A percentile compares a stretch with the other conserved stretches of the same genome.
Evolutionary conservation across 768 basidiomycete genomes (phyloP).

Genomic region (Rhodotorula taiwanensis): DNA sequence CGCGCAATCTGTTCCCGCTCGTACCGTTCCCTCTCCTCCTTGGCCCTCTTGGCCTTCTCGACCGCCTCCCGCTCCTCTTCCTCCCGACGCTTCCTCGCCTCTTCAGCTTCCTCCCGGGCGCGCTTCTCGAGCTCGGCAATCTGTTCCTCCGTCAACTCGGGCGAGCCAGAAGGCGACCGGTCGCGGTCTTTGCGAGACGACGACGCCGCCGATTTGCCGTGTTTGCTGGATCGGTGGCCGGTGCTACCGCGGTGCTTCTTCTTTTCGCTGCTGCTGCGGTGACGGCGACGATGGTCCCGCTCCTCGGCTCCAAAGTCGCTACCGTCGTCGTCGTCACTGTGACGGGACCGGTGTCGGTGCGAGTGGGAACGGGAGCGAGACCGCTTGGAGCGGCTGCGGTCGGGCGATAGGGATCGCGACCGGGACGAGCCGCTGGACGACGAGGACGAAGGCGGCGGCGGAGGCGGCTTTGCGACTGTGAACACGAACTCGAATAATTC

Average conservation of each 20-base stretch:
- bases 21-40: constrained; percentile 43
- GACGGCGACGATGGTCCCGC: not conserved
- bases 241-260: constrained; percentile 7
- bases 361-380: constrained; percentile 11
- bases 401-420: constrained; percentile 19
- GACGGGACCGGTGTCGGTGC: not conserved
- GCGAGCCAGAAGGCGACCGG: constrained; percentile 8
- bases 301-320: not conserved
- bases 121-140: constrained; percentile 43
- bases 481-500: no score
- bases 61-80: constrained; percentile 61
- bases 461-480: constrained; percentile 16
- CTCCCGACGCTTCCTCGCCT: constrained; percentile 43
- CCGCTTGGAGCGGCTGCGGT: constrained; percentile 16
- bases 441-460: constrained; percentile 15
- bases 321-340: not conserved
- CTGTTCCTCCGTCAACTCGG: constrained; percentile 19
- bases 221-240: constrained; percentile 22
- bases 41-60: constrained; percentile 59
- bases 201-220: not conserved
- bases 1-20: constrained; percentile 22
- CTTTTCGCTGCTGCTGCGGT: not conserved
- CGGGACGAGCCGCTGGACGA: constrained; percentile 17
- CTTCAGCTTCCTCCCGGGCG: constrained; percentile 54
- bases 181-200: constrained; percentile 12